Evolutionary conservation across 306 rosid species (phyloP), one percentile per base, ranked within the genome.

Genomic region (Prunus fruticosa): DNA sequence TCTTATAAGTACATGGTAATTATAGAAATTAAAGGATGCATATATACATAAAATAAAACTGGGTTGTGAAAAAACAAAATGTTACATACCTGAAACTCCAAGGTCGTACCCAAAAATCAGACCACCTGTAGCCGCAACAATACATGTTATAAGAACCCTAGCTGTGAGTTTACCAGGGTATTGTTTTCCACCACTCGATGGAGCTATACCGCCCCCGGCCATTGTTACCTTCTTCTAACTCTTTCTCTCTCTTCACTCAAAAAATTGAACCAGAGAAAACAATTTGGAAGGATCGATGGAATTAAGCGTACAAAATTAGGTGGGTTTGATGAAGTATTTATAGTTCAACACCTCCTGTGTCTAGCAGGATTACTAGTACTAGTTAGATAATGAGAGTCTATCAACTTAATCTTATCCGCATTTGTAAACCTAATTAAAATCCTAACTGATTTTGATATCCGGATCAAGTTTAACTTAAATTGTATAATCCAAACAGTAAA

Each of bases 61-160:
- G n/a, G 11, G 5, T 51, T 54, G 25, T 32, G 30, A 5, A 32
- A 32, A 32, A 32, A 32, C 7, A 5, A 32, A 32, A 5, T 32
- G 38, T 6, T 12, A 10, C 8, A 46, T 76, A 93, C 98, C 97
- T 61, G 98, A 93, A 72, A 91, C 83, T 6, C 98, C 97, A 27
- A 89, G 90, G 76, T 93, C 97, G 54, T 93, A 93, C n/a, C 97
- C 98, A 56, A 91, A 93, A 32, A 93, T 93, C 49, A 93, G 11
- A 11, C 97, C 98, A 2, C 96, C 97, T 1, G 78, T 76, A 1
- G 93, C 96, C 1, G 97, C 98, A 32, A 87, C 66, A 14, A 91
- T 2, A 56, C 93, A 91, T 13, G 88, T 81, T 19, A 80, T 2
- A 0, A 88, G 32, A 58, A 93, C 98, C 80, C 86, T 85, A 15